These are phyloP conservation scores for Dothideomycetidae sp. DNA, from an alignment of 2,329 filamentous ascomycete species.

Conservation along the genomic window DNA sequence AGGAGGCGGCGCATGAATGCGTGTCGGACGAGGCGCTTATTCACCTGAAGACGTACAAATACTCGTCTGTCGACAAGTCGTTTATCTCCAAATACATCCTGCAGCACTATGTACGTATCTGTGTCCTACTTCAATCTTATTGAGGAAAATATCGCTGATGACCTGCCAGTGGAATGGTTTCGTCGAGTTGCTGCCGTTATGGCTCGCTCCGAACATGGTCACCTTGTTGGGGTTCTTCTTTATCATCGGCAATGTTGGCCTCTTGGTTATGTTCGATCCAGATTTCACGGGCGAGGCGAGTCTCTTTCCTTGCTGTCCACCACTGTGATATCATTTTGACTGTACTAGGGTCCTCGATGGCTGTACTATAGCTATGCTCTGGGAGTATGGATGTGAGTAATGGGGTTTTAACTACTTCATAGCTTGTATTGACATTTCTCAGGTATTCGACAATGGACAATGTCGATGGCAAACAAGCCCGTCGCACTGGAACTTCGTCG, in stretches of 20 bases:
- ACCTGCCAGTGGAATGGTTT: conserved; percentile 78
- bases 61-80: conserved; percentile 93
- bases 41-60: conserved; percentile 92
- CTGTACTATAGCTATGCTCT: conserved; percentile 91
- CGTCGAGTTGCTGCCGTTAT: conserved; percentile 81
- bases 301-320: conserved; percentile 22
- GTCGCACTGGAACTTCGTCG: conserved; percentile 86
- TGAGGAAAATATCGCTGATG: too few relatives aligned
- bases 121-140: neutral
- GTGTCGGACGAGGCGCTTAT: conserved; percentile 81
- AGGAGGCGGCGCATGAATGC: conserved; percentile 51
- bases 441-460: conserved; percentile 93
- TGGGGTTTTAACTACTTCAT: conserved; percentile 5
- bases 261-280: conserved; percentile 68
- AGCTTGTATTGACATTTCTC: conserved; percentile 17
- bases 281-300: conserved; percentile 79
- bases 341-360: conserved; percentile 63
- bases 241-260: conserved; percentile 69
- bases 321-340: neutral
- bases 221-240: conserved; percentile 90
- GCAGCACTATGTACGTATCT: conserved; percentile 69
- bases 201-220: conserved; percentile 96
- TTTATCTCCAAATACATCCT: conserved; percentile 87
- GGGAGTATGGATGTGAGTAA: conserved; percentile 73
- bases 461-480: conserved; percentile 92